Conservation (phyloP, 805 yeast genomes). For the Kuraishia piskuri region DNA sequence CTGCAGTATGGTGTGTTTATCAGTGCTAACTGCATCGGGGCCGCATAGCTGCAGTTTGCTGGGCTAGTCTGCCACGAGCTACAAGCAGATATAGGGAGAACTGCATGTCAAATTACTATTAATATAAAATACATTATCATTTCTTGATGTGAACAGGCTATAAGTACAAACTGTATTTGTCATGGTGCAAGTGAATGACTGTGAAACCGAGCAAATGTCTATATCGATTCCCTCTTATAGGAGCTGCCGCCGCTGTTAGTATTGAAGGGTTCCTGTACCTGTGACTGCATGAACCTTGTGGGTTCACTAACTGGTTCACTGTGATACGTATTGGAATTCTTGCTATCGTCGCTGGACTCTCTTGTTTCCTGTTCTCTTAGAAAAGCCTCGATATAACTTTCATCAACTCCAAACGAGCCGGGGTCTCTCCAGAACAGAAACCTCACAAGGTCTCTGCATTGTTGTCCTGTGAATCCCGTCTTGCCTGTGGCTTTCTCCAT, state of each 20-base stretch:
- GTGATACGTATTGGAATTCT: not conserved
- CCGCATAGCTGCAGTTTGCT: no score
- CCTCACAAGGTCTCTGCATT: conserved; percentile 46
- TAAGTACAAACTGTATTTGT: no score
- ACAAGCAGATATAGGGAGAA: no score
- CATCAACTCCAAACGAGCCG: conserved; percentile 45
- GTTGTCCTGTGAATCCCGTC: conserved; percentile 34
- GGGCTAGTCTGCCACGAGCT: no score
- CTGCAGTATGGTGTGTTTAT: no score
- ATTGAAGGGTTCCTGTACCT: not conserved
- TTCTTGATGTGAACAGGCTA: no score
- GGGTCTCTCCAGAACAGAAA: conserved; percentile 49
- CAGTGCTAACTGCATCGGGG: no score
- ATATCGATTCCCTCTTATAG: not conserved
- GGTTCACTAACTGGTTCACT: not conserved
- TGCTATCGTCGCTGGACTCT: conserved; percentile 4
- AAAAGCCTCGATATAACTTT: conserved; percentile 20
- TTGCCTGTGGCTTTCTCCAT: conserved; percentile 47
- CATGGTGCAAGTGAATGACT: not conserved
- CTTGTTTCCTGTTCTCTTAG: not conserved
- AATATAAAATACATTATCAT: no score
- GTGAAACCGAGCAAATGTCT: not conserved
- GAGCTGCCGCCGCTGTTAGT: not conserved
- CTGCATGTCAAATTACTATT: no score
- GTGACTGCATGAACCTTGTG: not conserved